phyloP scores from a whole-genome alignment of 2,329 filamentous ascomycete genomes.

The Trichoderma atrobrunneum region DNA sequence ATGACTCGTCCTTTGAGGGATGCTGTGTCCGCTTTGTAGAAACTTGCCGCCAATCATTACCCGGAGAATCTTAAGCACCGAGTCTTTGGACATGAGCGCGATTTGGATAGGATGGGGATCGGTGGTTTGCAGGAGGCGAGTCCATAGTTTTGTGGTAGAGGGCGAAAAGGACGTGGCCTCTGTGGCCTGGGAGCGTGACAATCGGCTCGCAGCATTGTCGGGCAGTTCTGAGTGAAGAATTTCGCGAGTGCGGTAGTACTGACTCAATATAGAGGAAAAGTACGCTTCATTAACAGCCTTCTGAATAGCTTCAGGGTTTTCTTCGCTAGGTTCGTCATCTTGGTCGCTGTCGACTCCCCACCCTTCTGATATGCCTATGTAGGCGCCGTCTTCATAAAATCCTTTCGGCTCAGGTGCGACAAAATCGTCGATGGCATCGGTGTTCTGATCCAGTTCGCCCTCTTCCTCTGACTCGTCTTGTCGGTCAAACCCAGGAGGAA shows the following conservation, averaged over 20 bases:
- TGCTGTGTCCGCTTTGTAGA: conserved; percentile 55
- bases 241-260: conserved; percentile 64
- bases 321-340: conserved; percentile 28
- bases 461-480: conserved; percentile 32
- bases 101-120: conserved; percentile 60
- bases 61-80: conserved; percentile 63
- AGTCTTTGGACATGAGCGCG: conserved; percentile 63
- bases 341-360: conserved; percentile 31
- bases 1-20: conserved; percentile 66
- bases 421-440: conserved; percentile 41
- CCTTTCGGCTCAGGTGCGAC: conserved; percentile 56
- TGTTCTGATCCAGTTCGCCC: conserved; percentile 37
- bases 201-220: conserved; percentile 46
- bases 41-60: conserved; percentile 65
- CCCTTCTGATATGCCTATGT: conserved; percentile 58
- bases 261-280: conserved; percentile 61
- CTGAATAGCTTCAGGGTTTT: conserved; percentile 31
- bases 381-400: conserved; percentile 76
- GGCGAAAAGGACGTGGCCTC: conserved; percentile 55
- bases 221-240: conserved; percentile 58
- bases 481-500: conserved; percentile 39
- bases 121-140: conserved; percentile 47
- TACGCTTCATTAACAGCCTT: conserved; percentile 61
- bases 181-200: conserved; percentile 53
- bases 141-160: conserved; percentile 52